Conservation (phyloP, 2,329 filamentous ascomycete species). For the Fusarium metavorans region DNA sequence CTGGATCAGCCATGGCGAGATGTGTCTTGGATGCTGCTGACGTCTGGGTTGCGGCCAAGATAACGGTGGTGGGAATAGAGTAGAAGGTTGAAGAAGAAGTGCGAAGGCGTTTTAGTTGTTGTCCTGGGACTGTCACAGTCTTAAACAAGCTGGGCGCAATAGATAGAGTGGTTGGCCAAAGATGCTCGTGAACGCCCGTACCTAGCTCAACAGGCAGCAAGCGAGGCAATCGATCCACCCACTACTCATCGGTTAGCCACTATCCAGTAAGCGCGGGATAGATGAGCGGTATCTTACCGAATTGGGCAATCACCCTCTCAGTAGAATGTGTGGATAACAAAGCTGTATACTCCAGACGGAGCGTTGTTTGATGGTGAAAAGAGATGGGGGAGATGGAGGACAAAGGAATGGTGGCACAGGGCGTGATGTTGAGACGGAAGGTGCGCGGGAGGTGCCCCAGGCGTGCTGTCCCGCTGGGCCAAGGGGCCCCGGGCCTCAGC, state of each 20-base stretch:
- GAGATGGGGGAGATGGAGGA: neutral
- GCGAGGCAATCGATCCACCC: conserved; percentile 32
- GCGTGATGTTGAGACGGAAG: conserved; percentile 12
- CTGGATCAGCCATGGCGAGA: conserved; percentile 22
- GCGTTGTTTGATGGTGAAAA: neutral
- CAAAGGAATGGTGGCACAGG: neutral
- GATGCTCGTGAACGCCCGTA: neutral
- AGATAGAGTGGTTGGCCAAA: neutral
- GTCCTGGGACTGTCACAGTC: neutral
- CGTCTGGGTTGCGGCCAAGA: neutral
- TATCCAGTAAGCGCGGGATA: neutral
- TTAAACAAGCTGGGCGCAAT: neutral
- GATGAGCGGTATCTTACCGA: neutral
- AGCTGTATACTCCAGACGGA: neutral
- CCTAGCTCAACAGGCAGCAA: conserved; percentile 27
- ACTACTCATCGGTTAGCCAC: neutral
- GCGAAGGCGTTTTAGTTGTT: neutral
- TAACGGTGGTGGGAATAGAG: neutral
- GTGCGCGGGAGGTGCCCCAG: neutral
- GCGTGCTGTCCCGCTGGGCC: neutral
- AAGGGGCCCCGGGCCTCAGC: neutral
- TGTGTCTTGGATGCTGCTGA: neutral
- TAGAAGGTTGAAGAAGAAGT: neutral
- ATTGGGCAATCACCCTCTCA: neutral
- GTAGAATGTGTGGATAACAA: neutral